Evolutionary conservation across 2,329 filamentous ascomycete species (phyloP), one percentile per base, ranked within the genome.

Genomic region (Botrytis porri): DNA sequence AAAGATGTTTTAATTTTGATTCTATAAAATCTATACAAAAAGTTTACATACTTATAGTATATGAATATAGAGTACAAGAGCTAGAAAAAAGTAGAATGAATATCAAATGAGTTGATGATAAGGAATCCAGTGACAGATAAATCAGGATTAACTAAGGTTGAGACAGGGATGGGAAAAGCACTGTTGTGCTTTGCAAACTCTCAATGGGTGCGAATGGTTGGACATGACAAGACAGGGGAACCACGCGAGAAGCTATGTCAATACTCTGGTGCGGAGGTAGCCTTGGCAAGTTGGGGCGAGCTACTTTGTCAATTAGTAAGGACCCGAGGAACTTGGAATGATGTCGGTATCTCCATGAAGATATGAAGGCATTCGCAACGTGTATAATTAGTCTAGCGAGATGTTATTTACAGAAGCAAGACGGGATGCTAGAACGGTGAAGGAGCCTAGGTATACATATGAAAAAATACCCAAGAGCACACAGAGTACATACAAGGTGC

Each of bases 171-270:
- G 9, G 1, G 48, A 29, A 57, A 32, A 41, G 48, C 48, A 65
- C 20, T 51, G 29, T 66, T 63, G n/a, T 63, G 18, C 51, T 57
- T 18, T 57, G n/a, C n/a, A 29, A 29, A 57, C 22, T 39, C 35
- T 25, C 8, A 29, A 65, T 41, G n/a, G 39, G n/a, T 41, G 37
- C 20, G 62, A 25, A 48, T 71, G 43, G 43, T 69, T 59, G 48
- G 65, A 43, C 29, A n/a, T 64, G 39, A 71, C 35, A 43, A 41
- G 69, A 54, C 69, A 65, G 43, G 69, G 69, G 60, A 57, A 64
- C 57, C 69, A 64, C 59, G 69, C 69, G 41, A 69, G 66, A 32
- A 51, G 45, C 45, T 51, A 48, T 70, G 39, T n/a, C 37, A 57
- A n/a, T 18, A 57, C 51, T 57, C 51, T 48, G 37, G 67, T 45